Evolutionary conservation across 129 eudicot species (phyloP), one percentile per base, ranked within the genome.

Genomic region (Centella asiatica): DNA sequence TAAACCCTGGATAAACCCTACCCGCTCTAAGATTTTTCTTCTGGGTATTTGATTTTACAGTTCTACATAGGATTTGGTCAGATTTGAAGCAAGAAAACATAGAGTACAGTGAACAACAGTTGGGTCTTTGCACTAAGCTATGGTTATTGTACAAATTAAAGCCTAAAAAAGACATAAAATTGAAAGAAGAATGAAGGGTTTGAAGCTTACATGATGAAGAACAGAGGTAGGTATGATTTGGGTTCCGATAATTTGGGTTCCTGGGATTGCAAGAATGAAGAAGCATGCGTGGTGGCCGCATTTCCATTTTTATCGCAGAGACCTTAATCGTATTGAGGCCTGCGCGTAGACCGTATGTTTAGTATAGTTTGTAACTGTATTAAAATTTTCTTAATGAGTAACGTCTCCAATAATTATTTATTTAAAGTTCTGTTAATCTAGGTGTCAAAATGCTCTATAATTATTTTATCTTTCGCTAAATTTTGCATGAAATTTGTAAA

Each of bases 141-240:
- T 68, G 44, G 27, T 32, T 22, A 26, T 5, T 67, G 52, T 22
- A 48, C 20, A 56, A 36, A 55, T 54, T 73, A 65, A 89, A 80
- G 59, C 78, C 76, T 61, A 69, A 63, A 80, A 70, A 72, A 71
- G 68, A 68, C 70, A 61, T 67, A 11, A 77, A 77, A 72, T 58
- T 77, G 11, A 65, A 73, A 18, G 76, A 62, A 64, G 85, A 71
- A 18, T 36, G 29, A 77, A 73, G 76, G 65, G 60, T 58, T 66
- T 65, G 94, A 65, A 80, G 86, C 97, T 89, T 89, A 85, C 95
- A 47, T 74, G 85, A 60, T 3, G 74, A 73, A 39, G 72, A 57
- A 44, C 47, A 7, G 14, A 50, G 48, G 22, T 32, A 49, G 34
- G 7, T 56, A 18, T 56, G 68, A 24, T 47, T 40, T 58, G 78